phyloP scores from a whole-genome alignment of 768 basidiomycete genomes.

The Austroboletus eburneus region DNA sequence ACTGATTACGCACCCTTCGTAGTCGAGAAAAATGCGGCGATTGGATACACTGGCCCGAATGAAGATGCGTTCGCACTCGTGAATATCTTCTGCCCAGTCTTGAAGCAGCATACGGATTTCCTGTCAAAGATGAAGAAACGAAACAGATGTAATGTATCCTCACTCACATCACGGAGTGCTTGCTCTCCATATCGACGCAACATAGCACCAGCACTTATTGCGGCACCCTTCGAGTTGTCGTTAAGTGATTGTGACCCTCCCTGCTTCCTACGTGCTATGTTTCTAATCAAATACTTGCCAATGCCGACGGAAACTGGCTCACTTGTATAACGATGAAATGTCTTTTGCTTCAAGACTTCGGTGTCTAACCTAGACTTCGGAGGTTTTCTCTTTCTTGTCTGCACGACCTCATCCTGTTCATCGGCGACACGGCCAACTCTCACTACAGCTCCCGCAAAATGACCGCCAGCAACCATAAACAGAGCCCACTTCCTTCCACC shows the following conservation, averaged over 20 bases:
- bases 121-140: constrained; percentile 32
- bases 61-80: constrained; percentile 86
- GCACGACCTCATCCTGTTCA: constrained; percentile 36
- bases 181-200: constrained; percentile 95
- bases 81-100: constrained; percentile 87
- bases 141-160: not conserved
- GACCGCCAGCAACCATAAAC: constrained; percentile 97
- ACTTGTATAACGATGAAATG: constrained; percentile 99
- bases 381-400: constrained; percentile 48
- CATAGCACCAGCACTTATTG: constrained; percentile 90
- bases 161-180: constrained; percentile 77
- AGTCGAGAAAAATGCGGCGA: constrained; percentile 84
- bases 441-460: constrained; percentile 92
- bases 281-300: constrained; percentile 6
- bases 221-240: constrained; percentile 89
- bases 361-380: constrained; percentile 71
- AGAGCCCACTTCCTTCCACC: constrained; percentile 82
- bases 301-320: constrained; percentile 28
- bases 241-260: constrained; percentile 92
- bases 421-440: constrained; percentile 56
- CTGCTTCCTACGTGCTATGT: constrained; percentile 91
- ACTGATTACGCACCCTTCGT: constrained; percentile 69
- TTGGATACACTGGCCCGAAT: constrained; percentile 87
- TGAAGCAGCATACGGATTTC: constrained; percentile 82
- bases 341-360: constrained; percentile 86